Conservation (phyloP, 1,284 basidiomycete genomes). For the Ceratobasidium sp. region DNA sequence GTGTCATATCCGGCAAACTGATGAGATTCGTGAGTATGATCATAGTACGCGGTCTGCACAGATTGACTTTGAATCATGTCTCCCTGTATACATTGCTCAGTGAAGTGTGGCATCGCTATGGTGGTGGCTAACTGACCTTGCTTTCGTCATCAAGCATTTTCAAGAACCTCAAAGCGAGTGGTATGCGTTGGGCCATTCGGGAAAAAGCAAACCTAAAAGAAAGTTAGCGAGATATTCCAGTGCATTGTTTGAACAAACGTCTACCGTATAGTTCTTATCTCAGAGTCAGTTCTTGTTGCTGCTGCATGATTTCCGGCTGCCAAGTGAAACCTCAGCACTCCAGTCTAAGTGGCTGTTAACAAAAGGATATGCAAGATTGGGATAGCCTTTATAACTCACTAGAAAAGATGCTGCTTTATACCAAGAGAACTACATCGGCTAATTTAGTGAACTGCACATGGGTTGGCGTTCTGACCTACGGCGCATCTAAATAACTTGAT, state of each 20-base stretch:
- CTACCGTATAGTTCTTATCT: conserved; percentile 13
- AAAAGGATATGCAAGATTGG: neutral
- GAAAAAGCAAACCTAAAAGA: conserved; percentile 1
- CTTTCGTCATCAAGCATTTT: conserved; percentile 20
- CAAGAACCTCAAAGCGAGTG: neutral
- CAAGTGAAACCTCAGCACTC: neutral
- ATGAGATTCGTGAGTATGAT: neutral
- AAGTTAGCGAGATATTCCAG: neutral
- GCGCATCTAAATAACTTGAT: neutral
- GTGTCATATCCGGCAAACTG: too few relatives aligned
- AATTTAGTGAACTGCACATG: neutral
- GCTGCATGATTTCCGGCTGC: neutral
- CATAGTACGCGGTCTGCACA: neutral
- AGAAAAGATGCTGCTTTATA: conserved; percentile 7
- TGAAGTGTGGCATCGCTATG: too few relatives aligned
- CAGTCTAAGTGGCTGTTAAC: neutral
- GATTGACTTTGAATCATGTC: neutral
- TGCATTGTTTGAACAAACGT: neutral
- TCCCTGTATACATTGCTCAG: neutral
- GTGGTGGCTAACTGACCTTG: neutral
- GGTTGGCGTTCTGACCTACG: neutral
- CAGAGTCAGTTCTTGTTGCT: neutral
- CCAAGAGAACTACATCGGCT: conserved; percentile 11
- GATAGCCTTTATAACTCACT: neutral
- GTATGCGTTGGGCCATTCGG: conserved; percentile 13